Evolutionary conservation across 2,329 filamentous ascomycete genomes (phyloP).

Genomic region (Trichoderma sp.): DNA sequence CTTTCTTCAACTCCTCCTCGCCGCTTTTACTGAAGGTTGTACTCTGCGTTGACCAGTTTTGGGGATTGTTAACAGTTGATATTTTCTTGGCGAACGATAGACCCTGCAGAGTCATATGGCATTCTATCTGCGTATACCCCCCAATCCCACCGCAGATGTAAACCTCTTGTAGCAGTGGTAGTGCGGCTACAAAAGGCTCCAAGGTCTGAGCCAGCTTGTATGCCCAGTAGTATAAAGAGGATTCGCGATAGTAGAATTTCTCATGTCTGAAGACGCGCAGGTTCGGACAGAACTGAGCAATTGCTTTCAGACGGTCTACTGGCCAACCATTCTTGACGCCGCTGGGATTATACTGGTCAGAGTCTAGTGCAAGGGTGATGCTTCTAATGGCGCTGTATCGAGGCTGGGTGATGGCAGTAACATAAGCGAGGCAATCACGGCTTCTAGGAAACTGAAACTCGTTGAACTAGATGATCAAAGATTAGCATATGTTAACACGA

Average conservation of each 20-base stretch:
- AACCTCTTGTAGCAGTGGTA: background rate
- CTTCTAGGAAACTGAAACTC: background rate
- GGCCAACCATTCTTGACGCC: too few species aligned
- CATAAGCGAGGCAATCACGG: background rate
- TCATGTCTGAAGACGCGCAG: background rate
- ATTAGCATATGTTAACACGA: background rate
- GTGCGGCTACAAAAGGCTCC: background rate
- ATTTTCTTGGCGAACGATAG: background rate
- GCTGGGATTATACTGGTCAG: too few species aligned
- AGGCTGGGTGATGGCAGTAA: background rate
- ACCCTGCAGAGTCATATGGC: background rate
- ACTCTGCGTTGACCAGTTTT: background rate
- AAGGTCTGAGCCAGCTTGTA: fast-evolving
- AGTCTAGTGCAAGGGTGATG: too few species aligned
- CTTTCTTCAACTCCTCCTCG: background rate
- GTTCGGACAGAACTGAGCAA: background rate
- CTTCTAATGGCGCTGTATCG: background rate
- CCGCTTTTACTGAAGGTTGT: background rate
- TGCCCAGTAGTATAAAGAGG: background rate
- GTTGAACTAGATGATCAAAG: background rate
- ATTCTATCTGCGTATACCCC: background rate
- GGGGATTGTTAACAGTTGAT: background rate
- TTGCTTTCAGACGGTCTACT: too few species aligned
- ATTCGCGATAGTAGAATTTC: background rate
- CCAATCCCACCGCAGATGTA: background rate